Percentiles rank a stretch among this genome's conserved stretches.
Evolutionary conservation across 2,329 filamentous ascomycete species (phyloP).

Genomic region (Cladosporium halotolerans): DNA sequence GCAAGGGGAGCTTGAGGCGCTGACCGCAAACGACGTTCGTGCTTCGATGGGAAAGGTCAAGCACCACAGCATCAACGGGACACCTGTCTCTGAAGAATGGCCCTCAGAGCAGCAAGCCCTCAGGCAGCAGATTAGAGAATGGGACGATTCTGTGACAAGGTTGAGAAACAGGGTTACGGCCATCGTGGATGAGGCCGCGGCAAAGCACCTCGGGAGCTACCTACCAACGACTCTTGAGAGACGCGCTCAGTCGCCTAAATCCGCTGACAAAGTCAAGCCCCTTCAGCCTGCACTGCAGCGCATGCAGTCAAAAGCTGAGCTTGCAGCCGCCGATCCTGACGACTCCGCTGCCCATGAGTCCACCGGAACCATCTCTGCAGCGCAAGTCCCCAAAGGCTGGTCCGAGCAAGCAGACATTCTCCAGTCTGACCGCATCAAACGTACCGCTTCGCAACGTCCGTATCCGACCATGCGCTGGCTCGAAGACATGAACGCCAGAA

Average conservation of each 20-base stretch:
- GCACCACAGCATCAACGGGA: not conserved
- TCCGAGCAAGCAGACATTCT: constrained; percentile 22
- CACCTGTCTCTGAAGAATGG: not conserved
- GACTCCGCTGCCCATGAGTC: constrained; percentile 29
- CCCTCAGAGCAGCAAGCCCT: constrained; percentile 2
- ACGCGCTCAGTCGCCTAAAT: not conserved
- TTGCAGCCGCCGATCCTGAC: constrained; percentile 18
- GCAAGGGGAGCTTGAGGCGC: constrained; percentile 32
- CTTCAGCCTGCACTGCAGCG: constrained; percentile 24
- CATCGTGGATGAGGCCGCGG: constrained; percentile 3
- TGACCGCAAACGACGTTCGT: constrained; percentile 38
- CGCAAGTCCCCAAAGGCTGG: constrained; percentile 22
- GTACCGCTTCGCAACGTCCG: constrained; percentile 13
- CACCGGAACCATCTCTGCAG: constrained; percentile 19
- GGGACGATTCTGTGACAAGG: constrained; percentile 6
- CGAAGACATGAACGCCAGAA: constrained; percentile 23
- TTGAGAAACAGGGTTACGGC: not conserved
- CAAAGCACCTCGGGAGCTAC: not conserved
- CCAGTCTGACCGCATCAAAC: constrained; percentile 24
- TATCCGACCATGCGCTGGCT: constrained; percentile 18
- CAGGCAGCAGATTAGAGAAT: constrained; percentile 9
- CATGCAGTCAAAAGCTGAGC: constrained; percentile 21
- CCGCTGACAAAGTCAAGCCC: not conserved
- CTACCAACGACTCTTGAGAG: constrained; percentile 1
- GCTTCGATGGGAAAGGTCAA: constrained; percentile 35